Base-by-base conservation (phyloP, 768 basidiomycete genomes). In the Tulasnella sp. region DNA sequence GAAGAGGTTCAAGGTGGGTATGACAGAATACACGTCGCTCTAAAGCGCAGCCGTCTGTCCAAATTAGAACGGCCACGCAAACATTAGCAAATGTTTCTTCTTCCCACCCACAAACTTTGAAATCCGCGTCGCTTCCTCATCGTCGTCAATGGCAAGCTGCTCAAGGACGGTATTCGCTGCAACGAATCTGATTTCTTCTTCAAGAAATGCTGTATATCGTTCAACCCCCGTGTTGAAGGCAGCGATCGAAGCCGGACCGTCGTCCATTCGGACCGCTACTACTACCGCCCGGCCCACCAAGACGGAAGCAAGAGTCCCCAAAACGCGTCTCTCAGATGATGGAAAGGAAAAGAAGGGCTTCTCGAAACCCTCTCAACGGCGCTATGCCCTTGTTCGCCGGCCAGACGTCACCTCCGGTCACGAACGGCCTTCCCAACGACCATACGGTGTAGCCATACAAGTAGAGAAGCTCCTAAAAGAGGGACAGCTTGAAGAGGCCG, bases 401-500 rank as follows among this genome's bases (percentile, higher is more conserved):
- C 68, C 52, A 11, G 69, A 63, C 40, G 69, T 68, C 37, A 71
- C 59, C 5, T 7, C n/a, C 16, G 62, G 47, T 3, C 67, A 74
- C 52, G 68, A 19, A 19, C 74, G 64, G n/a, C 74, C 74, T 37
- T 70, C 74, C 14, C 74, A 68, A 35, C 37, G 47, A 59, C 77
- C 77, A 3, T 76, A 72, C 32, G 74, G 76, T 14, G 59, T 77
- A 14, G 74, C 73, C 26, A 52, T 59, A 22, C 72, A 73, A 14
- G 67, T 76, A n/a, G 74, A 72, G 35, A 62, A 83, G 74, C 81
- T 90, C 7, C 86, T 72, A 86, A 69, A 81, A 84, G 12, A 78
- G 80, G 12, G 86, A 84, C 12, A 88, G 68, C 47, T 90, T 39
- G 86, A 89, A 68, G 83, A 83, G 2, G 92, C 92, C 0, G 82